Conservation (phyloP, 345 rosid species). For the Eucalyptus pumila region DNA sequence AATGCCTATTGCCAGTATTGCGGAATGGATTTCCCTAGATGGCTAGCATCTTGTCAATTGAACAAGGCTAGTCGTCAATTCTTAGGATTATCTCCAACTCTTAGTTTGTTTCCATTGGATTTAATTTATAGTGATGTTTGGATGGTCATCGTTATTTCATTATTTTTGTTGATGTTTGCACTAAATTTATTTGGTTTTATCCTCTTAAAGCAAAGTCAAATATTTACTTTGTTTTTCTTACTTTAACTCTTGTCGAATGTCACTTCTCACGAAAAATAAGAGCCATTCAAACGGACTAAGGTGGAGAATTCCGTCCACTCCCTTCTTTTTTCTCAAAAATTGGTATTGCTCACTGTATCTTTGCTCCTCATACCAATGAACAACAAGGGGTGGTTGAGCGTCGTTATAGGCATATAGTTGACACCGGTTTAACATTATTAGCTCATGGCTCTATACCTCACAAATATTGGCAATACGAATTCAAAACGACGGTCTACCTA, state of each 20-base stretch:
- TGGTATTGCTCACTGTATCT: background rate
- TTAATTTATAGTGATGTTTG: background rate
- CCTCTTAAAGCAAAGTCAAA: background rate
- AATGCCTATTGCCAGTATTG: background rate
- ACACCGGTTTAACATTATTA: background rate
- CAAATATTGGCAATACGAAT: background rate
- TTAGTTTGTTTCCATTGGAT: background rate
- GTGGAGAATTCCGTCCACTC: background rate
- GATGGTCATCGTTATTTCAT: background rate
- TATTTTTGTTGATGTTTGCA: background rate
- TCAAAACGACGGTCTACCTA: background rate
- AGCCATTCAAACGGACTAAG: background rate
- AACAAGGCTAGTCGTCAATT: too few species aligned
- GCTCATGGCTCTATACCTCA: background rate
- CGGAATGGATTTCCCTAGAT: background rate
- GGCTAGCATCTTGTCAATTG: background rate
- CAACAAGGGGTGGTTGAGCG: background rate
- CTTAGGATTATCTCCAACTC: background rate
- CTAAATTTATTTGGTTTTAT: background rate
- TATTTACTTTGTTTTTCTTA: background rate
- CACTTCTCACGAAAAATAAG: background rate
- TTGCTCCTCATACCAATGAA: background rate
- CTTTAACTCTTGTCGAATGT: background rate
- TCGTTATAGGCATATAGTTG: background rate
- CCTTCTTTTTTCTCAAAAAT: background rate